Base-by-base conservation (phyloP, 2,329 filamentous ascomycete genomes). In the Fusarium torulosum region DNA sequence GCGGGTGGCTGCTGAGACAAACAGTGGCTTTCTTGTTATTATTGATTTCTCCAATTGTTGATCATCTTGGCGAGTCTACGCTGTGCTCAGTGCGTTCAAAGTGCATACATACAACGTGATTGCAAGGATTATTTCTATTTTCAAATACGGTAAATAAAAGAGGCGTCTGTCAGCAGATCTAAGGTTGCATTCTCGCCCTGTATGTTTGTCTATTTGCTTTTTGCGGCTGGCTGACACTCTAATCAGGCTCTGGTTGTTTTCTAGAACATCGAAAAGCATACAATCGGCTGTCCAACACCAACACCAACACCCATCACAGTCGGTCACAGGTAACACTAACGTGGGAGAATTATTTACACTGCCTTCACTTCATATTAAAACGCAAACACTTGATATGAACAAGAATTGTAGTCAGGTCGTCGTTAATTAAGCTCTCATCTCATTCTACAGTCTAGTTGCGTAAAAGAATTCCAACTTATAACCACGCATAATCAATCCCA, bases 1-100 rank as follows among this genome's bases (percentile, higher is more conserved):
- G 53, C 54, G 47, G 60, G 60, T 65, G 49, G 58, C 41, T 45
- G 50, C 64, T 52, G 54, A 47, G 40, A 43, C 41, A 59, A 53
- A 52, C 51, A 46, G 52, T 63, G 23, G 19, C 44, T 17, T 33
- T 10, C 23, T 23, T n/a, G n/a, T 25, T 25, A 25, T 29, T 13
- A 15, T 13, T 35, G n/a, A 47, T 55, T 47, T 47, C 20, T 47
- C 49, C 49, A 62, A 62, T 62, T 29, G 27, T 31, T 3, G 10
- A 9, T 27, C 11, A 27, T 11, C 27, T 27, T 11, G 27, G 27
- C 27, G 27, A 27, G 27, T 35, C 5, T 7, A 25, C 23, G 25
- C 8, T 25, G 8, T 25, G 25, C 25, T 25, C 25, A 25, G 25
- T 25, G 25, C 8, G 8, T 7, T 25, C 25, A 25, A n/a, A 35